These are phyloP conservation scores for Leishmania braziliensis DNA, from an alignment of 208 protist genomes.

Conservation along the genomic window DNA sequence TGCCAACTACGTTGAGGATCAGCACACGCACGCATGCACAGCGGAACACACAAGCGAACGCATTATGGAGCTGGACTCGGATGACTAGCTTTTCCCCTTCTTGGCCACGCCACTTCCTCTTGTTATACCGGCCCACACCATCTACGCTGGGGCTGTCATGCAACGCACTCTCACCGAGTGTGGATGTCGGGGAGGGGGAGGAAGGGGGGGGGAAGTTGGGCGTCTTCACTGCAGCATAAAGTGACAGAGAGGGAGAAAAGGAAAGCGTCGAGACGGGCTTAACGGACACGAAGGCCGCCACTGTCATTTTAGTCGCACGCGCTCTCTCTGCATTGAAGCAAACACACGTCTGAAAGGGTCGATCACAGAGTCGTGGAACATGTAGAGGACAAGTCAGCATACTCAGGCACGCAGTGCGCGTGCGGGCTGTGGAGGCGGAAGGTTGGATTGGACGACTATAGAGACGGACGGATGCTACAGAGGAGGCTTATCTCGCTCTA, in stretches of 20 bases:
- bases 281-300: neutral
- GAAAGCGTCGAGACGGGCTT: neutral
- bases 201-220: neutral
- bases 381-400: neutral
- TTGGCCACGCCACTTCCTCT: neutral
- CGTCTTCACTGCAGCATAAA: neutral
- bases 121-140: neutral
- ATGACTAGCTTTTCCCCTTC: neutral
- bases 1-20: neutral
- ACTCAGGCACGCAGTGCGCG: neutral
- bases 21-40: neutral
- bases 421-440: neutral
- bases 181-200: neutral
- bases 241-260: neutral
- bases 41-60: neutral
- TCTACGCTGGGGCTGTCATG: neutral
- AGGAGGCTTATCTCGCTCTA: neutral
- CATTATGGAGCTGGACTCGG: neutral
- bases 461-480: neutral
- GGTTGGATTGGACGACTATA: neutral
- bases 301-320: neutral
- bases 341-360: neutral
- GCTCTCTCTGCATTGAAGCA: neutral
- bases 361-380: neutral
- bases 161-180: neutral